phyloP scores from a whole-genome alignment of 129 eudicot species.

The Erigeron canadensis region DNA sequence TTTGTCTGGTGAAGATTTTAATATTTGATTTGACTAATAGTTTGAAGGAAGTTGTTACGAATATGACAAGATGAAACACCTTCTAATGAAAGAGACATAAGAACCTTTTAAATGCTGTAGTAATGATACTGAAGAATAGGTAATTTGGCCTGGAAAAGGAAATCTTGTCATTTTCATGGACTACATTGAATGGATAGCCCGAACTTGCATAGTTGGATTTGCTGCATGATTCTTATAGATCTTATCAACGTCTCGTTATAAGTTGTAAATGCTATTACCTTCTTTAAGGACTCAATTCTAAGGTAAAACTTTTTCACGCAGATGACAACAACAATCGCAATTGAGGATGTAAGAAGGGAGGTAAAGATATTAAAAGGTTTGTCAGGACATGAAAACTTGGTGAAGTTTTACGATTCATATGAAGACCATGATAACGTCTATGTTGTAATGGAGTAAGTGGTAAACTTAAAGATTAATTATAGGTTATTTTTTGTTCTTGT shows the following conservation, averaged over 20 bases:
- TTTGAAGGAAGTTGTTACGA: conserved; percentile 17
- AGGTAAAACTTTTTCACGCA: conserved; percentile 18
- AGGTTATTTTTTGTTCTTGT: neutral
- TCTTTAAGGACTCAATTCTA: conserved; percentile 1
- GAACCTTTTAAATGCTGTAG: neutral
- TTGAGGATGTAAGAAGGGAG: conserved; percentile 93
- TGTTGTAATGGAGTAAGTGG: conserved; percentile 91
- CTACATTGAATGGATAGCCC: neutral
- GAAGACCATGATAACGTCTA: conserved; percentile 86
- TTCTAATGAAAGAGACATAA: neutral
- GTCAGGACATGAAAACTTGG: conserved; percentile 76
- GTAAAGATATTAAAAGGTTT: conserved; percentile 81
- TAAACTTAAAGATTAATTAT: neutral
- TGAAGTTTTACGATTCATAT: conserved; percentile 76
- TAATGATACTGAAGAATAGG: neutral
- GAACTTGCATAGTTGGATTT: conserved; percentile 10
- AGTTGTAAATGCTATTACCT: conserved; percentile 1
- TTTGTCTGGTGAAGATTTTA: neutral
- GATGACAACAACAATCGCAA: conserved; percentile 97
- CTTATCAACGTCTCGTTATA: neutral
- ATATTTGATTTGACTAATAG: neutral
- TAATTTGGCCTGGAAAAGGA: neutral
- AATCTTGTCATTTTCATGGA: neutral
- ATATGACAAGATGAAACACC: neutral
- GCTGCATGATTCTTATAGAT: neutral